Evolutionary conservation across 768 basidiomycete genomes (phyloP).

Genomic region (Solioccasus polychromus): DNA sequence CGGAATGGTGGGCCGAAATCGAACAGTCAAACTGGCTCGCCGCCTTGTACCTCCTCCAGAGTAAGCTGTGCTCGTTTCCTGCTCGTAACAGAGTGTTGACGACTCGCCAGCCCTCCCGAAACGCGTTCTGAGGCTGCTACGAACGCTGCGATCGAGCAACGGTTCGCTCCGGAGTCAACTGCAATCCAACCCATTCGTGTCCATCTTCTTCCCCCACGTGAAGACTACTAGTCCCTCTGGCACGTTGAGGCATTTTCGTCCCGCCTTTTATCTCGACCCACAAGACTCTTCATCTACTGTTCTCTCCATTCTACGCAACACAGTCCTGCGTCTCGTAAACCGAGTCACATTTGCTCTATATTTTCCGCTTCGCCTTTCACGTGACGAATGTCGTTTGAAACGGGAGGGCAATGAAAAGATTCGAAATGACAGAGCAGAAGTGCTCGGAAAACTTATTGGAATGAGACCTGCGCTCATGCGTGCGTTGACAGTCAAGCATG

Average conservation of each 20-base stretch:
- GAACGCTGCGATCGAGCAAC: conserved; percentile 40
- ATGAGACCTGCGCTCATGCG: conserved; percentile 46
- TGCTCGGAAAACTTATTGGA: conserved; percentile 59
- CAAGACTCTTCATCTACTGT: conserved; percentile 7
- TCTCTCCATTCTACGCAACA: conserved; percentile 6
- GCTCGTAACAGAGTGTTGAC: conserved; percentile 3
- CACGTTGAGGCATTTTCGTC: conserved; percentile 15
- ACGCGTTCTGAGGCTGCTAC: conserved; percentile 33
- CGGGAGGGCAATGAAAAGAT: conserved; percentile 57
- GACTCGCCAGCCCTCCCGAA: conserved; percentile 24
- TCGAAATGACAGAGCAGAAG: conserved; percentile 65
- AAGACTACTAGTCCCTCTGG: conserved; percentile 30
- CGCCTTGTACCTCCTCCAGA: conserved; percentile 72
- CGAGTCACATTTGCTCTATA: conserved; percentile 13
- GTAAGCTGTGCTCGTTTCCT: conserved; percentile 42
- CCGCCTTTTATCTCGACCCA: conserved; percentile 6
- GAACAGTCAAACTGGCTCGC: conserved; percentile 57
- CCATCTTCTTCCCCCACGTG: conserved; percentile 68
- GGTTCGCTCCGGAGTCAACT: conserved; percentile 44
- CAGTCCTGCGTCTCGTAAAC: conserved; percentile 11
- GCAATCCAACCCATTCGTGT: conserved; percentile 50
- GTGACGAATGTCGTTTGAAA: conserved; percentile 66
- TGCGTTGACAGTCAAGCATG: conserved; percentile 24
- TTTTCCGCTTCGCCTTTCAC: conserved; percentile 59
- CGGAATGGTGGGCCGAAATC: conserved; percentile 81